Evolutionary conservation across 2,329 filamentous ascomycete genomes (phyloP), one percentile per base, ranked within the genome.

Genomic region (Volutella citrinella): DNA sequence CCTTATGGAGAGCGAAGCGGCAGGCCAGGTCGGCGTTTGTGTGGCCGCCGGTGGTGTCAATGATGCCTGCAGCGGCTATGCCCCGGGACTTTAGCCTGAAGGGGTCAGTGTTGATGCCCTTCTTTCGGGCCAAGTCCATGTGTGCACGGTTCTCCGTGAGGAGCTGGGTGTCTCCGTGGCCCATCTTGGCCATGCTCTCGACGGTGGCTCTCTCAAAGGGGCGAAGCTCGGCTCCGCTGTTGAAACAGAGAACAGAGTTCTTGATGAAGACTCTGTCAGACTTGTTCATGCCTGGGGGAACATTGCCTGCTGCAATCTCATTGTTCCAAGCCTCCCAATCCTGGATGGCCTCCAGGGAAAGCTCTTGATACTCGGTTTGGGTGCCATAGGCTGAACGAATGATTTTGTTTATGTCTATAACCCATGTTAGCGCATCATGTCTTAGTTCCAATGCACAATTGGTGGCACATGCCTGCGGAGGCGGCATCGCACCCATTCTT

Each of bases 41-140:
- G 17, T 68, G 60, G 5, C 72, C 72, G 11, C 66, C 70, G 1
- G 59, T 66, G 2, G 60, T 64, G 32, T 75, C 71, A 1, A 74
- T 52, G 1, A 71, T 57, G 0, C 64, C 70, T 5, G 59, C 39
- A 12, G 36, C 46, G 6, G 34, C 12, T 17, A 32, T 36, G 8
- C 40, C 35, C 2, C 37, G 25, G 39, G 18, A 55, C 47, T 14
- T 50, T 42, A 38, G 46, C 28, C 28, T 48, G 27, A 38, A 72
- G 67, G 1, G 67, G 59, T 38, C 68, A 54, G 69, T 45, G 6
- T 52, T 56, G 29, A 54, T 55, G 6, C 40, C 48, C 6, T 57
- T 38, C 5, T 59, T 54, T 13, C 53, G 54, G 3, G 46, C 32
- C 5, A 42, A 27, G 5, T 46, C 21, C 2, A 52, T 49, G 10